Percentiles rank a stretch among this genome's conserved stretches.
Conservation (phyloP, 768 basidiomycete genomes). For the Lentinus brumalis region DNA sequence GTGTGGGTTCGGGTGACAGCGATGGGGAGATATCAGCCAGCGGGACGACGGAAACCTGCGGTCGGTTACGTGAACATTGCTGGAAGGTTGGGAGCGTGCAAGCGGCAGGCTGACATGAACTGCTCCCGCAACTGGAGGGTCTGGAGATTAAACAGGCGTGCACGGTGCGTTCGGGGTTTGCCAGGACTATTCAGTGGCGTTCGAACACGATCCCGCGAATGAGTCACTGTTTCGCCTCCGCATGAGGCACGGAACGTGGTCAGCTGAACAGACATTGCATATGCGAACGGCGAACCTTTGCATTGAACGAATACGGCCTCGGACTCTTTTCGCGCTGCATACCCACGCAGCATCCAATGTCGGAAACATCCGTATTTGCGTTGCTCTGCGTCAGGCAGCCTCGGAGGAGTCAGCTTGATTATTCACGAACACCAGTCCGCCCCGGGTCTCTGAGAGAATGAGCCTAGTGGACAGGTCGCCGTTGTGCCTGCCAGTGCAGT, state of each 20-base stretch:
- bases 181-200: neutral
- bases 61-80: no score
- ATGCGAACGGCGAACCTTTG: neutral
- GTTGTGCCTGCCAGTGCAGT: neutral
- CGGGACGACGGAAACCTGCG: neutral
- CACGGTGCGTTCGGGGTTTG: neutral
- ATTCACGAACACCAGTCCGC: neutral
- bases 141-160: neutral
- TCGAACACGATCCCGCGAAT: neutral
- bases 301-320: neutral
- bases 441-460: neutral
- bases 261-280: neutral
- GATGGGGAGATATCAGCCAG: neutral
- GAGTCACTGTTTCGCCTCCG: neutral
- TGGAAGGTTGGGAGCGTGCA: neutral
- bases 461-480: neutral
- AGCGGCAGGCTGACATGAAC: neutral
- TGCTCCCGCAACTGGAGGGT: neutral
- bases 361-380: neutral
- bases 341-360: neutral
- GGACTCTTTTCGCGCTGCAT: neutral
- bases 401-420: neutral
- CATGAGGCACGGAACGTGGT: neutral
- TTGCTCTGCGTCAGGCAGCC: neutral
- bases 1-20: neutral